Evolutionary conservation across 83 land plant genomes (phyloP).

Genomic region (Thuja plicata): DNA sequence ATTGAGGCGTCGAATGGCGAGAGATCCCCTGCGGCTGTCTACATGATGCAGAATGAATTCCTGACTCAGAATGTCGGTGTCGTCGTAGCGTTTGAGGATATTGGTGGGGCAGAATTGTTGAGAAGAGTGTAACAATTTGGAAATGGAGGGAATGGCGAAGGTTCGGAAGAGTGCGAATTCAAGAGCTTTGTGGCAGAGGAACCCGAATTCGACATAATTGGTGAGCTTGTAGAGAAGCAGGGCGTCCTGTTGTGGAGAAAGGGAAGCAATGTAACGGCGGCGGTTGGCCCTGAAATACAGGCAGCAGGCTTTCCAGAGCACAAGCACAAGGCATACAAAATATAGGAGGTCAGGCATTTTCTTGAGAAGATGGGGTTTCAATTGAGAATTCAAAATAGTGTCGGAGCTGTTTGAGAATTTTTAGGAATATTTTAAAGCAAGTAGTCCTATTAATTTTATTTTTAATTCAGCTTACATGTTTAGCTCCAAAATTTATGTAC

Average conservation of each 20-base stretch:
- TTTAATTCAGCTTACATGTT: no score
- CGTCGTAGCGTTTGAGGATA: conserved; percentile 30
- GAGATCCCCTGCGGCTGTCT: conserved; percentile 28
- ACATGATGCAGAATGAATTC: conserved; percentile 22
- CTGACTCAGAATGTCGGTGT: conserved; percentile 23
- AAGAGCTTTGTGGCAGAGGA: no score
- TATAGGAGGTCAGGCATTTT: no score
- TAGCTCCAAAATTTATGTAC: no score
- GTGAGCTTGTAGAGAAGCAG: neutral
- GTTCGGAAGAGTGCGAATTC: no score
- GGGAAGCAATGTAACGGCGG: neutral
- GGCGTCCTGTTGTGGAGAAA: conserved; percentile 6
- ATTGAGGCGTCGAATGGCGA: conserved; percentile 35
- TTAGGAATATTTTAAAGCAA: no score
- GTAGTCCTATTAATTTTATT: no score
- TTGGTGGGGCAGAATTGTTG: neutral
- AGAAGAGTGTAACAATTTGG: no score
- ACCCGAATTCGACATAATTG: conserved; percentile 22
- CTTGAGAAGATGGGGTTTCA: no score
- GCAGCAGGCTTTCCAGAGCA: conserved; percentile 7
- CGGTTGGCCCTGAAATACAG: neutral
- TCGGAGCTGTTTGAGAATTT: no score
- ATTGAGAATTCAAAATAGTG: no score
- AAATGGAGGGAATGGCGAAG: no score
- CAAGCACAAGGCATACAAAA: neutral